These are phyloP conservation scores for Sedum album DNA, from an alignment of 164 flowering plant species.

Conservation along the genomic window DNA sequence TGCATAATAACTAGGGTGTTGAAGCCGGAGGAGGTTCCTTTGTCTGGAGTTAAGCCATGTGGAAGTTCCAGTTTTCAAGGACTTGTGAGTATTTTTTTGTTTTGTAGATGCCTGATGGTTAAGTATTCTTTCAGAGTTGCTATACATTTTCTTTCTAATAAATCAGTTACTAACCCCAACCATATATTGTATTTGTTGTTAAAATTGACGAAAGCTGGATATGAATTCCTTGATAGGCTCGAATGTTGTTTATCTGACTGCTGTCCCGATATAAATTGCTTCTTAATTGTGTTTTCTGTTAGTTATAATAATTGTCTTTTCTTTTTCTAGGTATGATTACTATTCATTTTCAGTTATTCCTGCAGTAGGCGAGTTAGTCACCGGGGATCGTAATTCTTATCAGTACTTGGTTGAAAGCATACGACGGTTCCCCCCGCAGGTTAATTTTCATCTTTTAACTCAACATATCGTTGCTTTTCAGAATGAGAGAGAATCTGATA, in stretches of 20 bases:
- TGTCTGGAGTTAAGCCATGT: slow-evolving; percentile 98
- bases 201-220: neutral
- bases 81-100: slow-evolving; percentile 49
- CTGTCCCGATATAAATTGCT: neutral
- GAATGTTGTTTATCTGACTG: neutral
- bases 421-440: slow-evolving; percentile 87
- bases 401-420: slow-evolving; percentile 92
- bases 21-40: slow-evolving; percentile 81
- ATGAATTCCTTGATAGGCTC: neutral
- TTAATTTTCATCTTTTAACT: slow-evolving; percentile 18
- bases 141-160: neutral
- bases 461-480: no score
- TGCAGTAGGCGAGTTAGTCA: slow-evolving; percentile 74
- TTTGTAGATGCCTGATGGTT: neutral
- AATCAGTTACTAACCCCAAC: neutral
- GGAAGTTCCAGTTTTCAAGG: slow-evolving; percentile 67
- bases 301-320: neutral
- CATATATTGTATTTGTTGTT: neutral
- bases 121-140: neutral
- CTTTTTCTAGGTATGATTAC: slow-evolving; percentile 55
- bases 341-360: slow-evolving; percentile 92
- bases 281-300: neutral
- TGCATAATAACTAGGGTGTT: slow-evolving; percentile 48
- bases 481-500: no score
- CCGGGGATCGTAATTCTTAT: slow-evolving; percentile 85